Evolutionary conservation across 2,329 filamentous ascomycete species (phyloP).

Genomic region (Ceratocystis ficicola): DNA sequence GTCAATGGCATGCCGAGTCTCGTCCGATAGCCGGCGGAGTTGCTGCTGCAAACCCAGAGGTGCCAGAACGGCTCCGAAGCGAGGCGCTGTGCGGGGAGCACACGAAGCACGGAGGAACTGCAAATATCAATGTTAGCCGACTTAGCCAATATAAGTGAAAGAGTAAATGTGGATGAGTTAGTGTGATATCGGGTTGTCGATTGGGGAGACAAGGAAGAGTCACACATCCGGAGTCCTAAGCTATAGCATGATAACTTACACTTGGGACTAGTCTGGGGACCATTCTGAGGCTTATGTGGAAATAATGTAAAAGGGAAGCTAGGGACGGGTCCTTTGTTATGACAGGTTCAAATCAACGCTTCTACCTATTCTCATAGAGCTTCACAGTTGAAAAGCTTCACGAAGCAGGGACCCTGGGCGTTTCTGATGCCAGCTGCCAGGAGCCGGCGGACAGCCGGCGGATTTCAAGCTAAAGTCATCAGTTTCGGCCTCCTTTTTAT

Average conservation of each 20-base stretch:
- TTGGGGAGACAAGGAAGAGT: background rate
- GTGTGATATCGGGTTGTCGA: background rate
- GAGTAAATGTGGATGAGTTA: background rate
- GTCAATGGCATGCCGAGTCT: constrained; percentile 74
- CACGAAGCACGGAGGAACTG: background rate
- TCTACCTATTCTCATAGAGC: too few species aligned
- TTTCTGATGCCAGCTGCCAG: too few species aligned
- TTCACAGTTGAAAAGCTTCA: too few species aligned
- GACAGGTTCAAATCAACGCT: too few species aligned
- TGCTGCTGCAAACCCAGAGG: background rate
- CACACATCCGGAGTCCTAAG: too few species aligned
- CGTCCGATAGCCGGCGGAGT: constrained; percentile 49
- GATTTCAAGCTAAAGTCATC: too few species aligned
- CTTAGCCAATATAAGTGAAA: too few species aligned
- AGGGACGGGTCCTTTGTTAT: too few species aligned
- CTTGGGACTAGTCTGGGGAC: constrained; percentile 4
- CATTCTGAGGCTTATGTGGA: background rate
- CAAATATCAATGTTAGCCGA: background rate
- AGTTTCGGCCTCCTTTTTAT: too few species aligned
- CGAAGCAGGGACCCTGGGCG: too few species aligned
- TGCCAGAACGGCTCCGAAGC: background rate
- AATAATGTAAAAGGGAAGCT: background rate
- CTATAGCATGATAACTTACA: background rate
- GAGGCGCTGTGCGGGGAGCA: background rate
- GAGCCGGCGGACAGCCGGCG: too few species aligned